A percentile compares a stretch with the other conserved stretches of the same genome.
Conservation (phyloP, 257 asterid species). For the Ehretia macrophylla region DNA sequence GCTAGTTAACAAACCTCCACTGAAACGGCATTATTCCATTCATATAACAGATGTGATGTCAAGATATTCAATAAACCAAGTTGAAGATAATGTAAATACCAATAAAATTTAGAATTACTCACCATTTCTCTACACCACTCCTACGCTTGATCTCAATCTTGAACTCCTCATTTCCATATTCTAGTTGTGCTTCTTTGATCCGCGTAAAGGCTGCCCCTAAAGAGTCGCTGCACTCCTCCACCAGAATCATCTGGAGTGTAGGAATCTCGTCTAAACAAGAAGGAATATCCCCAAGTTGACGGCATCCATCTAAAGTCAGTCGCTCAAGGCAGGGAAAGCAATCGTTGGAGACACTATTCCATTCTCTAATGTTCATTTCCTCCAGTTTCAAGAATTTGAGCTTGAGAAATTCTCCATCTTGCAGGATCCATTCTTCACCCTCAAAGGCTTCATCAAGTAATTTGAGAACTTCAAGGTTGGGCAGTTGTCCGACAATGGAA, state of each 20-base stretch:
- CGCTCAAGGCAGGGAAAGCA: neutral
- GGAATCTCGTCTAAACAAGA: neutral
- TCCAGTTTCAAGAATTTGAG: constrained; percentile 1
- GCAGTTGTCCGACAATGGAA: constrained; percentile 2
- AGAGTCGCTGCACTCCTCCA: neutral
- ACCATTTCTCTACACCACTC: too few species aligned
- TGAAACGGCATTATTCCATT: too few species aligned
- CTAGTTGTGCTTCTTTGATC: neutral
- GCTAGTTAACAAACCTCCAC: too few species aligned
- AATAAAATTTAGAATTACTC: too few species aligned
- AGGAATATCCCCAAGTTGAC: neutral
- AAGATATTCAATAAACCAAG: too few species aligned
- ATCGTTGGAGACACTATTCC: neutral
- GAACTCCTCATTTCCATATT: neutral
- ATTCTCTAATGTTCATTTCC: neutral
- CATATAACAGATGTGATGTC: too few species aligned
- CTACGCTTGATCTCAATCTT: neutral
- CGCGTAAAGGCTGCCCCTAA: neutral
- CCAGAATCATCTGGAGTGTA: constrained; percentile 1
- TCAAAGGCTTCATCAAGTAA: neutral
- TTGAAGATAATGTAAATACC: too few species aligned
- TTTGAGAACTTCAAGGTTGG: neutral
- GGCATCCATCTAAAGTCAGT: neutral
- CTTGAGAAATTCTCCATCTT: neutral
- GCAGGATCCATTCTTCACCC: neutral